Evolutionary conservation across 495 filamentous ascomycete species (phyloP), one percentile per base, ranked within the genome.

Genomic region (Tuber magnatum): DNA sequence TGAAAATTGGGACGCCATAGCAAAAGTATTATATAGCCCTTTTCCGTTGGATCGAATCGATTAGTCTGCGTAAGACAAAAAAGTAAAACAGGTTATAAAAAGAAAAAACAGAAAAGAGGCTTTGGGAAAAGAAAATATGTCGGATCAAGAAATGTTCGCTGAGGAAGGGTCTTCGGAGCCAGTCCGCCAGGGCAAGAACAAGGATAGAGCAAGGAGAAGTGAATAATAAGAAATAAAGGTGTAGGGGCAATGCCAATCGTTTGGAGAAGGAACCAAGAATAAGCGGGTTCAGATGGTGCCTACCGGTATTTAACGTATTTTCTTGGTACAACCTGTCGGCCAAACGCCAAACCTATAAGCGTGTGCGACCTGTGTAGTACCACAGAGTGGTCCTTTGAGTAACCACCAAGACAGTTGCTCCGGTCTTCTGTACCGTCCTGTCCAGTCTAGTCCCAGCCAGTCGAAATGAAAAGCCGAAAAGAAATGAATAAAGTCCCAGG

Each of bases 1-100:
- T 69, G 71, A 79, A 70, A 78, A 77, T 28, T 76, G 74, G 69
- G 77, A 79, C 68, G 77, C 77, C 77, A 79, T 79, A 72, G 72
- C 76, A 72, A 75, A 69, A 68, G 74, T 39, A 79, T 68, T 68
- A 69, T 70, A 41, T 32, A 77, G 46, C 32, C 7, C 43, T n/a
- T 39, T 43, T 9, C 40, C 48, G 28, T 46, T 70, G 18, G 22
- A 41, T 78, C 42, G 42, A 40, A 22, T 65, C 12, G 56, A 35
- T 65, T 35, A 65, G 56, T 35, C 35, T 65, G 28, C 68, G 71
- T 48, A 69, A n/a, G n/a, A 69, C 42, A 44, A 61, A 28, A 35
- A 44, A 41, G 22, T 65, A 70, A 51, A 51, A 39, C 41, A 18
- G 68, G 28, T 71, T 51, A 18, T 20, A 46, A 39, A 73, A 71